Conservation (phyloP, 1,139 yeast species). For the Taphrina betulina region DNA sequence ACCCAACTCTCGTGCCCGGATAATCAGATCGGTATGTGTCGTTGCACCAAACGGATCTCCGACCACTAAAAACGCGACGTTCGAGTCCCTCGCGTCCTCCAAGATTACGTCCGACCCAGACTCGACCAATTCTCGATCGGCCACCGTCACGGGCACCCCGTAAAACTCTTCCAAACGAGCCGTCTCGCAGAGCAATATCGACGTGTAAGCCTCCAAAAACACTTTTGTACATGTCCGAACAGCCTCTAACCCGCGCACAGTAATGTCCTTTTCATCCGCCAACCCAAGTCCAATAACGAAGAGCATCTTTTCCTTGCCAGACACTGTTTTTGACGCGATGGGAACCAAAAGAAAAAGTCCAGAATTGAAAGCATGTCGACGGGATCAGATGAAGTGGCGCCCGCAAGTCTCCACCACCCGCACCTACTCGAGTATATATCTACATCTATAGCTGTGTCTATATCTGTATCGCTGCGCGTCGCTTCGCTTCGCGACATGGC, state of each 20-base stretch:
- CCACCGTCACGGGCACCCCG: constrained; percentile 79
- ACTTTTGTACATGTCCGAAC: constrained; percentile 82
- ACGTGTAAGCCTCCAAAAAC: constrained; percentile 91
- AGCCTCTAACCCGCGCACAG: constrained; percentile 87
- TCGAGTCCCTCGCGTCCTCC: constrained; percentile 63
- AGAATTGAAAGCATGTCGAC: too few species aligned
- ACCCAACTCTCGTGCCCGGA: constrained; percentile 80
- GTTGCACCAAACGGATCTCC: constrained; percentile 99
- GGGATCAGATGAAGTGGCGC: too few species aligned
- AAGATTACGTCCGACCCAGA: constrained; percentile 79
- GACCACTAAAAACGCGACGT: constrained; percentile 88
- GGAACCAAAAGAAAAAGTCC: too few species aligned
- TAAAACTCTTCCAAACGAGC: constrained; percentile 67
- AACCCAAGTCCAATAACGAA: constrained; percentile 90
- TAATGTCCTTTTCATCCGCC: constrained; percentile 83
- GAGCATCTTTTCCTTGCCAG: constrained; percentile 66
- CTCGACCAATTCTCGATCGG: constrained; percentile 94
- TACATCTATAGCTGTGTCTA: background rate
- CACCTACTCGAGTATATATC: background rate
- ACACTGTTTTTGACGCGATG: too few species aligned
- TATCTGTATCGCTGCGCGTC: too few species aligned
- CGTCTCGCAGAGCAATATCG: constrained; percentile 89
- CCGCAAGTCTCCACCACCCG: background rate
- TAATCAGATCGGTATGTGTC: constrained; percentile 89
- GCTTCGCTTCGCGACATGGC: too few species aligned